Conservation (phyloP, 371 early-diverging fungal genomes). For the Actinomucor elegans region DNA sequence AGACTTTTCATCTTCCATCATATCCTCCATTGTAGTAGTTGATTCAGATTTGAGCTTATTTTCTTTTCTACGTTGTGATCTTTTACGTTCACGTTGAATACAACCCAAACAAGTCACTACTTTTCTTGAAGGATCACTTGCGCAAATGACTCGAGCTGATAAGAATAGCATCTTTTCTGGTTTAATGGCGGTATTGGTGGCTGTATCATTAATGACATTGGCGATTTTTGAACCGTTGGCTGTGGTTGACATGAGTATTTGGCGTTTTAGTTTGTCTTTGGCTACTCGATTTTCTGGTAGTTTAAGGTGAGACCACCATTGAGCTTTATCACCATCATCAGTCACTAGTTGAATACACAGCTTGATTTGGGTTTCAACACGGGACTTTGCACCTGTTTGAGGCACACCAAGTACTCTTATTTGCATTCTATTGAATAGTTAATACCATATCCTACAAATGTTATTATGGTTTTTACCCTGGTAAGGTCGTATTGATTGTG, state of each 20-base stretch:
- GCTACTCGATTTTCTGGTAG: conserved; percentile 85
- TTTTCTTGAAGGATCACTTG: conserved; percentile 77
- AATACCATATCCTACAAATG: too few relatives aligned
- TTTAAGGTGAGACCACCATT: conserved; percentile 81
- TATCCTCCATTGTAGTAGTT: conserved; percentile 25
- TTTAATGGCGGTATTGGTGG: conserved; percentile 10
- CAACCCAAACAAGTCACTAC: conserved; percentile 86
- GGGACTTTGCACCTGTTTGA: conserved; percentile 80
- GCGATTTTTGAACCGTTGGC: conserved; percentile 4
- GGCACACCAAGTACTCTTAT: conserved; percentile 77
- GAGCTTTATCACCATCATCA: conserved; percentile 75
- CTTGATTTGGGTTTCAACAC: conserved; percentile 94
- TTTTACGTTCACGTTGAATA: conserved; percentile 76
- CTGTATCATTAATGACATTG: neutral
- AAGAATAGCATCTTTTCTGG: conserved; percentile 58
- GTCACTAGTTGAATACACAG: conserved; percentile 84
- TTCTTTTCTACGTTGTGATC: conserved; percentile 55
- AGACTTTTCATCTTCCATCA: conserved; percentile 41
- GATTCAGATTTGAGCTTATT: conserved; percentile 16
- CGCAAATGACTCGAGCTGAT: conserved; percentile 81
- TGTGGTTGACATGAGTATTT: conserved; percentile 16
- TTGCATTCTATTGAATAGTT: conserved; percentile 30
- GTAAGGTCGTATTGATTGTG: neutral
- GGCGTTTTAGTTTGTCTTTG: conserved; percentile 62
- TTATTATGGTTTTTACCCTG: conserved; percentile 28